Evolutionary conservation across 371 early-diverging fungal species (phyloP).

Genomic region (Rhizopus stolonifer): DNA sequence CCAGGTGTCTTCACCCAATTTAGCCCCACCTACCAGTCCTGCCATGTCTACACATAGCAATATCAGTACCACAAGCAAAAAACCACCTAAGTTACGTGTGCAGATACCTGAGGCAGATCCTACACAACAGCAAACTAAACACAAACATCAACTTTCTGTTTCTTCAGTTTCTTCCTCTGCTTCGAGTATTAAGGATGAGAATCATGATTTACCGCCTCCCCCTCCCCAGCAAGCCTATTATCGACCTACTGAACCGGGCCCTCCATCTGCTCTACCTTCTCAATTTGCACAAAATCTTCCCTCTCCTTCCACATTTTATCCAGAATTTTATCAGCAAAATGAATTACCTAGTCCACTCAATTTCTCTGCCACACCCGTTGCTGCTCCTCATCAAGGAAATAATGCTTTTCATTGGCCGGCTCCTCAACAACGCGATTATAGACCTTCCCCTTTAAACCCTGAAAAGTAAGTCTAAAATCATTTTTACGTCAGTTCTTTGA

Average conservation of each 20-base stretch:
- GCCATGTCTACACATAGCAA: constrained; percentile 30
- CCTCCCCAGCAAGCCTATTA: constrained; percentile 10
- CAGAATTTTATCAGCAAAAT: constrained; percentile 70
- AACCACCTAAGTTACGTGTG: constrained; percentile 52
- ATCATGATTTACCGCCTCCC: constrained; percentile 3
- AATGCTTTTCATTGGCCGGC: constrained; percentile 68
- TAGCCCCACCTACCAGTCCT: constrained; percentile 22
- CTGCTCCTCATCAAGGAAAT: constrained; percentile 29
- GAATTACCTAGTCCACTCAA: constrained; percentile 65
- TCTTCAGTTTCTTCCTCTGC: constrained; percentile 27
- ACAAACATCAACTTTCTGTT: constrained; percentile 22
- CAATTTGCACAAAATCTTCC: constrained; percentile 79
- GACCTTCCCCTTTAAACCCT: constrained; percentile 29
- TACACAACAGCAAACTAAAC: constrained; percentile 15
- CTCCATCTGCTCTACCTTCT: constrained; percentile 63
- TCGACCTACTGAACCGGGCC: constrained; percentile 19
- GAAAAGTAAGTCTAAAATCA: constrained; percentile 7
- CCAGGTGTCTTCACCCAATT: constrained; percentile 17
- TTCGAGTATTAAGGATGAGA: constrained; percentile 14
- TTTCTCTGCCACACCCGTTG: constrained; percentile 62
- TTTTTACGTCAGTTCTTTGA: not conserved
- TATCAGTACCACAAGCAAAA: constrained; percentile 23
- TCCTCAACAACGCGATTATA: constrained; percentile 28
- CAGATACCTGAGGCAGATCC: constrained; percentile 46
- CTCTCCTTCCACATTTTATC: constrained; percentile 76